Evolutionary conservation across 2,329 filamentous ascomycete genomes (phyloP).

Genomic region (Chalaropsis thielavioides): DNA sequence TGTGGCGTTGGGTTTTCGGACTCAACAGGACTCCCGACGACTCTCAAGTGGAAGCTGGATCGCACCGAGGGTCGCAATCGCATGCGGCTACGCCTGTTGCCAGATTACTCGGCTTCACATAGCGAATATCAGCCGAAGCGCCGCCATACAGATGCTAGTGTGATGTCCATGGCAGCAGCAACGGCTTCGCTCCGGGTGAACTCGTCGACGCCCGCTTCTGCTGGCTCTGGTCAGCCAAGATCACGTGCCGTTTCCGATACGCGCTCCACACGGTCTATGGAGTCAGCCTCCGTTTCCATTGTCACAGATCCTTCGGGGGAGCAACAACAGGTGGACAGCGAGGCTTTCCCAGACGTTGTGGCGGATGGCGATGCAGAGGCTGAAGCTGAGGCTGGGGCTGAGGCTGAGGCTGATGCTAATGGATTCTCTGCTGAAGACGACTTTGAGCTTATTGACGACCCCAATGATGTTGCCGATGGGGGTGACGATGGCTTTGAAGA

Average conservation of each 20-base stretch:
- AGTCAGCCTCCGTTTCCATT: slow-evolving; percentile 15
- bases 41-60: slow-evolving; percentile 78
- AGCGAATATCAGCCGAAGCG: slow-evolving; percentile 77
- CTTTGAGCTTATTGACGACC: slow-evolving; percentile 90
- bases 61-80: slow-evolving; percentile 90
- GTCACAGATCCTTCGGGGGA: slow-evolving; percentile 11
- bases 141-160: slow-evolving; percentile 35
- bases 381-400: no score
- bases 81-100: slow-evolving; percentile 77
- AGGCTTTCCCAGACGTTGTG: slow-evolving; percentile 7
- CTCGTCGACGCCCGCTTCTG: slow-evolving; percentile 18
- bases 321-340: slow-evolving; percentile 11
- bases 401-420: neutral
- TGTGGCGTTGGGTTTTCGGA: neutral
- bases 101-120: slow-evolving; percentile 53
- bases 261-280: slow-evolving; percentile 12
- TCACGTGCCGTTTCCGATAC: slow-evolving; percentile 15
- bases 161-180: slow-evolving; percentile 15
- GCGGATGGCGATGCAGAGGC: neutral
- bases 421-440: slow-evolving; percentile 54
- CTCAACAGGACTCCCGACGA: slow-evolving; percentile 45
- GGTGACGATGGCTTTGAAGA: slow-evolving; percentile 69
- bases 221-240: slow-evolving; percentile 6
- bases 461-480: slow-evolving; percentile 63
- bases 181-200: slow-evolving; percentile 27